phyloP scores from a whole-genome alignment of 805 yeast genomes.

The Wickerhamomyces chambardii region DNA sequence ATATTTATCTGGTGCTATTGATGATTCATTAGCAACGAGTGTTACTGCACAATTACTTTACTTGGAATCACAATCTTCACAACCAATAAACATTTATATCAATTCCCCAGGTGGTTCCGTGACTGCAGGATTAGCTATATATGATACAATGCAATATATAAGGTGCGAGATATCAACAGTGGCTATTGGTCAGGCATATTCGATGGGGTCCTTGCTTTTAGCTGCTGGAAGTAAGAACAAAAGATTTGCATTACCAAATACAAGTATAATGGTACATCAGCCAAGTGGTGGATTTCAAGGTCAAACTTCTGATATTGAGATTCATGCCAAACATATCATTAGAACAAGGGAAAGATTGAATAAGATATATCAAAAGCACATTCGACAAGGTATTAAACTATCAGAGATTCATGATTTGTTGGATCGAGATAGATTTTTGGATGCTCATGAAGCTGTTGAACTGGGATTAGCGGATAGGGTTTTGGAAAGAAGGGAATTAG shows the following conservation, averaged over 20 bases:
- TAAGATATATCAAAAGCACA: constrained; percentile 17
- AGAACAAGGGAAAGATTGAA: constrained; percentile 19
- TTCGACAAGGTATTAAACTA: constrained; percentile 9
- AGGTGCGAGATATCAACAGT: constrained; percentile 23
- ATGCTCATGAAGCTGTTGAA: constrained; percentile 20
- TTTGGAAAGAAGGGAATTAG: constrained; percentile 8
- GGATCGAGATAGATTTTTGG: constrained; percentile 16
- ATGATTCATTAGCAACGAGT: constrained; percentile 12
- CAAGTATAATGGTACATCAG: constrained; percentile 24
- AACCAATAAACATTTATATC: constrained; percentile 16
- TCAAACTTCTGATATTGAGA: constrained; percentile 23
- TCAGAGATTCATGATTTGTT: constrained; percentile 11
- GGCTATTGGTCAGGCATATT: constrained; percentile 24
- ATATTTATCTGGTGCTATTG: constrained; percentile 18
- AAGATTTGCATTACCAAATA: constrained; percentile 21
- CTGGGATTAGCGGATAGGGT: constrained; percentile 23
- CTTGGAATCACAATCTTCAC: constrained; percentile 13
- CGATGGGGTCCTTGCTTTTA: constrained; percentile 23
- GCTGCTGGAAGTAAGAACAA: constrained; percentile 20
- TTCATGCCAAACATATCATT: constrained; percentile 23
- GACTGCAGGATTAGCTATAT: constrained; percentile 23
- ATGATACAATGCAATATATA: constrained; percentile 25
- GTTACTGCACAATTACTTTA: constrained; percentile 19
- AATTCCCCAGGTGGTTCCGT: constrained; percentile 26
- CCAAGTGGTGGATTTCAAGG: constrained; percentile 22